Evolutionary conservation across 2,329 filamentous ascomycete species (phyloP), one percentile per base, ranked within the genome.

Genomic region (Epichloe typhina): DNA sequence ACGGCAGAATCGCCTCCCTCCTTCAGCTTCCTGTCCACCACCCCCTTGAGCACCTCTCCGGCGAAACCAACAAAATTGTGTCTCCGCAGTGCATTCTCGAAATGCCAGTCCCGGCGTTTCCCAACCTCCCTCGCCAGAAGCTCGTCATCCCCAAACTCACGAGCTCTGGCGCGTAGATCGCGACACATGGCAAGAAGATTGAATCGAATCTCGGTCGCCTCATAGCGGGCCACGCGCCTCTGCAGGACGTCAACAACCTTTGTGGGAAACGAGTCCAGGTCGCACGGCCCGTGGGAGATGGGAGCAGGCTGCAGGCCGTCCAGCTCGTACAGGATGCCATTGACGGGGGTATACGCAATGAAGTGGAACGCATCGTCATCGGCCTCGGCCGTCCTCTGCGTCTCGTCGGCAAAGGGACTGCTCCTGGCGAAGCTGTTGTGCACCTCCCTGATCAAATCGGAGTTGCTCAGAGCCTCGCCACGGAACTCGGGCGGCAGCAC

Each of bases 1-100:
- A 91, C 93, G 12, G 74, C 81, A 12, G 72, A 77, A 3, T 77
- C 72, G 0, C 79, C 72, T 0, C 81, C 84, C 56, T 84, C 76
- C 53, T 74, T 72, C 40, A 94, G 64, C 73, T 94, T 95, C 54
- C 71, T 66, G 56, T 70, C 75, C n/a, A 88, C 85, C 4, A 96
- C 91, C 1, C 82, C 86, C 73, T 93, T 94, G 59, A 95, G 71
- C 54, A 96, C 74, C 72, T 96, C 89, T 12, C 88, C 89, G 3
- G 91, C 86, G 61, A 98, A 96, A 0, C 89, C 91, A 0, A 98
- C 87, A 71, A 98, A 98, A 68, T 98, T 98, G 68, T 95, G 91
- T 59, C 86, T 74, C 54, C 93, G 73, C 61, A 98, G 73, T 11
- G 89, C 86, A 68, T 98, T 98, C 76, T 98, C 93, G 76, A 93